These are phyloP conservation scores for Tetrahymena elliotti DNA, from an alignment of 73 alveolate species.

Conservation along the genomic window DNA sequence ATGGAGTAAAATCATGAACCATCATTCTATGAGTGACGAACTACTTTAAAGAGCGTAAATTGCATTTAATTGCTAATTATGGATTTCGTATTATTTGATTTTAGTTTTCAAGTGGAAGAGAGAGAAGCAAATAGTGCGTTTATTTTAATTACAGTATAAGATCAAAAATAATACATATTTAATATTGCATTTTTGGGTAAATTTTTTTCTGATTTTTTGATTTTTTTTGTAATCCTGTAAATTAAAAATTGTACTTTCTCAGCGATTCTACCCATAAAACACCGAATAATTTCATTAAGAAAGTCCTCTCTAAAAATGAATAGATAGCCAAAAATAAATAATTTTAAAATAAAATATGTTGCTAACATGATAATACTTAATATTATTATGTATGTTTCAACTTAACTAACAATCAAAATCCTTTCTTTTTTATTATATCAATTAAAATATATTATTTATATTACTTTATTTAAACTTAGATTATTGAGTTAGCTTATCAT, in stretches of 20 bases:
- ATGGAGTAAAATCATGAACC: too few relatives aligned
- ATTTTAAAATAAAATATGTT: too few relatives aligned
- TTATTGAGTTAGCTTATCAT: too few relatives aligned
- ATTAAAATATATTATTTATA: too few relatives aligned
- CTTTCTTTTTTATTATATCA: too few relatives aligned
- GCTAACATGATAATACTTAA: too few relatives aligned
- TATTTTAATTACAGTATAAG: neutral
- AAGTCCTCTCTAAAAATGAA: neutral
- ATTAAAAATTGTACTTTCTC: neutral
- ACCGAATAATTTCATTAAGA: neutral
- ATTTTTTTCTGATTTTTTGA: neutral
- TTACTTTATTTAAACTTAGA: too few relatives aligned
- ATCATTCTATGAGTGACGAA: neutral
- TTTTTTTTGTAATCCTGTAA: neutral
- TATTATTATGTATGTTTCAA: too few relatives aligned
- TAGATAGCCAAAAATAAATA: too few relatives aligned
- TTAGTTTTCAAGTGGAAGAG: too few relatives aligned
- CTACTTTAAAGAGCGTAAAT: neutral
- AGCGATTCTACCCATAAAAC: neutral
- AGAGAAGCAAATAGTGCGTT: too few relatives aligned
- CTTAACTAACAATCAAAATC: too few relatives aligned
- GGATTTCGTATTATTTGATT: neutral
- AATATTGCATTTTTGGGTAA: neutral
- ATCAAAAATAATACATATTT: neutral
- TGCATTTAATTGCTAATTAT: neutral